phyloP scores from a whole-genome alignment of 208 protist genomes.

The Acanthamoeba lugdunensis region DNA sequence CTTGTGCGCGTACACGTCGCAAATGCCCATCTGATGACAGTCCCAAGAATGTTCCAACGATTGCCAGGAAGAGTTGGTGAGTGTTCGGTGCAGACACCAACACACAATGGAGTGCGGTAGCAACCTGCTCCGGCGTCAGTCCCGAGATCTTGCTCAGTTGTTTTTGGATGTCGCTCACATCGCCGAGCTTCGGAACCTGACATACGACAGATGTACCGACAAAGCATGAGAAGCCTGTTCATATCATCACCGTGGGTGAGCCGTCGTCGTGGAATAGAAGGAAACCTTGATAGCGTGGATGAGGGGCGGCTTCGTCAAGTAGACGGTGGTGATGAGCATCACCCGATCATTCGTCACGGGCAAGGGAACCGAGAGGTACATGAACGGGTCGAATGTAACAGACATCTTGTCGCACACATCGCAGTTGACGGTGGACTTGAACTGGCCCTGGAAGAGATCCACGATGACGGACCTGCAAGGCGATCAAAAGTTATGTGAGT shows the following conservation, averaged over 20 bases:
- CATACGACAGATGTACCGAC: no score
- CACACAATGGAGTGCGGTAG: no score
- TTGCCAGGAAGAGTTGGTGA: no score
- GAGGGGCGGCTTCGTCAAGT: not conserved
- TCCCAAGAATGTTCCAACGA: no score
- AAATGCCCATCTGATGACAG: not conserved
- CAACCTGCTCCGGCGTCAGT: not conserved
- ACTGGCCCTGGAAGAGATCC: slow-evolving; percentile 83
- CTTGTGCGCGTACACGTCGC: slow-evolving; percentile 45
- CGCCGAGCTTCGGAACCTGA: slow-evolving; percentile 2
- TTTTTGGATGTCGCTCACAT: not conserved
- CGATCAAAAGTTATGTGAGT: not conserved
- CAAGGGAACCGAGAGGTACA: slow-evolving; percentile 70
- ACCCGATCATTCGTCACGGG: not conserved
- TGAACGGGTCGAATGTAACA: slow-evolving; percentile 85
- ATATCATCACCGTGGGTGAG: no score
- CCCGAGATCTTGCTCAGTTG: not conserved
- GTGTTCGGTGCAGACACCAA: no score
- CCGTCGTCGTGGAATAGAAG: no score
- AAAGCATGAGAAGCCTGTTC: not conserved
- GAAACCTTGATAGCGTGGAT: not conserved
- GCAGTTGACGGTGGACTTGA: slow-evolving; percentile 81
- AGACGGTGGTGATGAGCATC: slow-evolving; percentile 27
- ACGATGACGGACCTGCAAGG: slow-evolving; percentile 87
- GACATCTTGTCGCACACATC: slow-evolving; percentile 76